These are phyloP conservation scores for Leccinum imitatum DNA, from an alignment of 768 basidiomycete species.

Conservation along the genomic window DNA sequence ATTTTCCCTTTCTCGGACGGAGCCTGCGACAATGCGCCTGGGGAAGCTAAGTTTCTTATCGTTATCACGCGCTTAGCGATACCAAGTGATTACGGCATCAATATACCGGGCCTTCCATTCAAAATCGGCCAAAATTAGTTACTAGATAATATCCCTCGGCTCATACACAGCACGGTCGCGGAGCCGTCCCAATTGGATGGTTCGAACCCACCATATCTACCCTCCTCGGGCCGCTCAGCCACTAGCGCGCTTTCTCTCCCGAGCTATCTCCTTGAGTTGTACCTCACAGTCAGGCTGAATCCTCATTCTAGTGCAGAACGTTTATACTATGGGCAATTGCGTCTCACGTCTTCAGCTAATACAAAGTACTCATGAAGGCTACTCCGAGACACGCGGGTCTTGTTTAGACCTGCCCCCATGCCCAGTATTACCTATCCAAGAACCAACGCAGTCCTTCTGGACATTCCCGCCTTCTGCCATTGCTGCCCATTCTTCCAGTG, in stretches of 20 bases:
- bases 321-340: slow-evolving; percentile 27
- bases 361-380: neutral
- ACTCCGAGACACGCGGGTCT: slow-evolving; percentile 4
- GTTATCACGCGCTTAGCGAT: slow-evolving; percentile 15
- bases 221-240: neutral
- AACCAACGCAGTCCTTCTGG: slow-evolving; percentile 66
- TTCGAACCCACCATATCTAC: slow-evolving; percentile 15
- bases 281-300: neutral
- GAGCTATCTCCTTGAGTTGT: neutral
- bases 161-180: neutral
- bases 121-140: neutral
- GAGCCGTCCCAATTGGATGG: slow-evolving; percentile 15
- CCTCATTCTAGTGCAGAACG: slow-evolving; percentile 6
- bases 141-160: neutral
- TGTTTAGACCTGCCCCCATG: neutral
- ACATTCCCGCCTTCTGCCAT: slow-evolving; percentile 51
- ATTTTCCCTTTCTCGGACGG: neutral
- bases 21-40: neutral
- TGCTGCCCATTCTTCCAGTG: slow-evolving; percentile 25
- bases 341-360: slow-evolving; percentile 14
- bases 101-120: neutral
- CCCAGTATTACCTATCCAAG: slow-evolving; percentile 50
- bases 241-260: neutral
- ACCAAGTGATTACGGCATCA: slow-evolving; percentile 13
- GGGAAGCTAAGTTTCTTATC: neutral